Evolutionary conservation across 495 filamentous ascomycete species (phyloP), one percentile per base, ranked within the genome.

Genomic region (Geopyxis carbonaria): DNA sequence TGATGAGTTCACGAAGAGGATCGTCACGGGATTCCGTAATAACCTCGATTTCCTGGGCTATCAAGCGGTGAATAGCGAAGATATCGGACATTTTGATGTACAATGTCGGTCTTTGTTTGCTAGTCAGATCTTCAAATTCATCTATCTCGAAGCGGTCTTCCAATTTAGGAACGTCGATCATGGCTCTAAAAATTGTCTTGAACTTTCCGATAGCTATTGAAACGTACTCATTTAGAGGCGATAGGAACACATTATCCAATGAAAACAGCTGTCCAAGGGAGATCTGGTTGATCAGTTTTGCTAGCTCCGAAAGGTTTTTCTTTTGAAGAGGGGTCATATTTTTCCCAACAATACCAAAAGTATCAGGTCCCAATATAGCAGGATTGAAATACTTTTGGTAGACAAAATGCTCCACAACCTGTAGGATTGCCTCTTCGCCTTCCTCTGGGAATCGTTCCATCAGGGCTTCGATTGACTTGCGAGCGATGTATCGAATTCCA

Each of bases 51-150:
- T 94, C 81, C 15, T 75, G 68, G 21, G 80, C 74, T 31, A 95
- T 69, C 24, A 95, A 71, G 34, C 77, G 80, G 51, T 99, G 89
- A 40, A 99, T 85, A 15, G 91, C 79, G 58, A 95, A 95, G 43
- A 99, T 83, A 57, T 99, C 89, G 11, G 79, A 71, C 76, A 95
- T 84, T 60, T 99, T 99, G 60, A 99, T 92, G 63, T 93, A 99
- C 14, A 99, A 65, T 2, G 87, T 95, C 2, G 89, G 89, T 53
- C 93, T 92, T 36, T 81, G 86, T 51, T 87, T 83, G 33, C 87
- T 78, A 51, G 94, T 95, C 19, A 95, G 70, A 52, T 99, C 89
- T 48, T 94, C 93, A 68, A 87, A 95, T 46, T 94, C 87, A 55
- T 95, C 89, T 54, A 95, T 94, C 55, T 94, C 91, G 56, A 93